These are phyloP conservation scores for Friedmanniomyces simplex DNA, from an alignment of 495 filamentous ascomycete species.

Conservation along the genomic window DNA sequence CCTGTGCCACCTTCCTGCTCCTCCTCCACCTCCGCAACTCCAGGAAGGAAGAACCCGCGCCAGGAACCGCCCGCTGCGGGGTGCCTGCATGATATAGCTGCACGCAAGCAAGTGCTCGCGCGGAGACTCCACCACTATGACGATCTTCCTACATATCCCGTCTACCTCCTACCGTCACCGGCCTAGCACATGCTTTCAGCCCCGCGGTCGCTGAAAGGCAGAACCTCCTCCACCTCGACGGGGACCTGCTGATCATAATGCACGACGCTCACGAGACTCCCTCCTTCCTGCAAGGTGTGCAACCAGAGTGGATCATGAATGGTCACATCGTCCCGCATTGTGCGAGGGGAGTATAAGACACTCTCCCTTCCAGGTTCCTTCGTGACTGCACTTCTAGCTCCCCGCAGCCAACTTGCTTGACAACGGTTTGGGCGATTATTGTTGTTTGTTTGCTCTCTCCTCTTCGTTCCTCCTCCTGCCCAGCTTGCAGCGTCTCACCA, in stretches of 20 bases:
- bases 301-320: background rate
- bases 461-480: background rate
- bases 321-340: background rate
- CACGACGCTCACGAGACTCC: background rate
- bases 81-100: background rate
- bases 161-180: background rate
- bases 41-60: background rate
- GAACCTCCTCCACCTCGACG: background rate
- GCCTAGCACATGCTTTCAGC: background rate
- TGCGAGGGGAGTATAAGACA: background rate
- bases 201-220: background rate
- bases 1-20: no score
- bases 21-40: no score
- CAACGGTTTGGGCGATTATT: no score
- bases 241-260: background rate
- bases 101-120: background rate
- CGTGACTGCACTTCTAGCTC: background rate
- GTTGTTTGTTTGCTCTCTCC: background rate
- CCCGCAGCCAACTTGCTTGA: no score
- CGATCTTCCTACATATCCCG: background rate
- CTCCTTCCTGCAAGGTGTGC: background rate
- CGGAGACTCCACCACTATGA: background rate
- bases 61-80: background rate
- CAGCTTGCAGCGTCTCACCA: background rate
- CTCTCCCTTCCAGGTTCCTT: background rate